Base-by-base conservation (phyloP, 257 asterid genomes). In the Craterostigma plantagineum region DNA sequence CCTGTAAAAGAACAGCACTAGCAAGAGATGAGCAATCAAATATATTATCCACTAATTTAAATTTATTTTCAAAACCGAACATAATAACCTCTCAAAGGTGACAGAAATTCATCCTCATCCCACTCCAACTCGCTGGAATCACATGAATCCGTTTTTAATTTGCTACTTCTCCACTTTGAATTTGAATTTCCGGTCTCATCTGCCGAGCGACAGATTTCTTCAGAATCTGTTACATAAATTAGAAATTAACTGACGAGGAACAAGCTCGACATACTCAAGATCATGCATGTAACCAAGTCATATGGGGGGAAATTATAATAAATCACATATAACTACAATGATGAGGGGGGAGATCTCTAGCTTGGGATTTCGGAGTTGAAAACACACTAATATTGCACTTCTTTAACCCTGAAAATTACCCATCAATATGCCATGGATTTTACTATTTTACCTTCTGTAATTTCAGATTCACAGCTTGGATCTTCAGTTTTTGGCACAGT, bases 31-130 rank as follows among this genome's bases (percentile, higher is more conserved):
- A 46, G 11, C 8, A 10, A 3, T 14, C 4, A 15, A 4, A 10
- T 7, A 4, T 16, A 33, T 3, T 17, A 46, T 17, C 3, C 4
- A 4, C 4, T 2, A 10, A 11, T 10, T 5, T 5, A 9, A 6
- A 4, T 5, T 53, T 53, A 52, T 18, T 38, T 27, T 33, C 39
- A 46, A 50, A 54, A 66, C 92, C 76, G 64, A 16, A 61, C 34
- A 17, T 55, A 55, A 30, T 60, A 50, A 43, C 58, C 30, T n/a
- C n/a, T n/a, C n/a, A 23, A 56, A 48, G 78, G 63, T 0, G 81
- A 79, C 54, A 76, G 81, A 63, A 72, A 78, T 72, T 82, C 97
- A 42, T 63, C 69, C 38, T 68, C 86, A 35, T 57, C 69, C 56
- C 42, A 4, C 39, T 64, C 75, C 45, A 59, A 10, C 60, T 66